These are phyloP conservation scores for Fraxinus americana DNA, from an alignment of 257 asterid species.

Conservation along the genomic window DNA sequence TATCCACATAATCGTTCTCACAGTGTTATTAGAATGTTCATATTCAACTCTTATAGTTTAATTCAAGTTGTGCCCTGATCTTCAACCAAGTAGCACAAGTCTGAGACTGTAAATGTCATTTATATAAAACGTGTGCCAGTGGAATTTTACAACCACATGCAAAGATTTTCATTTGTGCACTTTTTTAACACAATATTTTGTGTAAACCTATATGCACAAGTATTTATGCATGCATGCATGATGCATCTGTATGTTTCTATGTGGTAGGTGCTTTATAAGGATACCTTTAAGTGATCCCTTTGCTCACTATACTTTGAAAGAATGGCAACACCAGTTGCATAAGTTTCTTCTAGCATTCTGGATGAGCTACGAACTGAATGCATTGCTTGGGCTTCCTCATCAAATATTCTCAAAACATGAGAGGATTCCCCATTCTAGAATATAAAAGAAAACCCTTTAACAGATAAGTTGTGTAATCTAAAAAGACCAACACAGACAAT, in stretches of 20 bases:
- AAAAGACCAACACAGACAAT: slow-evolving; percentile 2
- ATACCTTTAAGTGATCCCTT: slow-evolving; percentile 90
- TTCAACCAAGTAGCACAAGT: background rate
- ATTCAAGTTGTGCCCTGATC: background rate
- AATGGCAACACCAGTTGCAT: slow-evolving; percentile 79
- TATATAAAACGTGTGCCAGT: background rate
- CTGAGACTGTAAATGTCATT: background rate
- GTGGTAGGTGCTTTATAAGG: background rate
- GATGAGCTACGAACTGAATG: slow-evolving; percentile 75
- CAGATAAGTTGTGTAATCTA: slow-evolving; percentile 15
- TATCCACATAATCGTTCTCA: background rate
- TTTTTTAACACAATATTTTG: background rate
- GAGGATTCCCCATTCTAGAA: slow-evolving; percentile 64
- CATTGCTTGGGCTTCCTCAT: slow-evolving; percentile 76
- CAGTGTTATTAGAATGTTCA: background rate
- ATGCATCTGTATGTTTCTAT: background rate
- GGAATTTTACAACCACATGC: background rate
- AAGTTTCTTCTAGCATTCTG: slow-evolving; percentile 72
- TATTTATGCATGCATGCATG: background rate
- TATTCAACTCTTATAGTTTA: background rate
- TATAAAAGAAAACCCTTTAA: slow-evolving; percentile 22
- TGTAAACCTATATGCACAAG: background rate
- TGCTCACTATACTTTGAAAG: slow-evolving; percentile 92
- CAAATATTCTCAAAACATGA: slow-evolving; percentile 72
- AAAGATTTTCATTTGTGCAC: background rate